These are phyloP conservation scores for Chlamydomonas incerta DNA, from an alignment of 139 green algal genomes.

Conservation along the genomic window DNA sequence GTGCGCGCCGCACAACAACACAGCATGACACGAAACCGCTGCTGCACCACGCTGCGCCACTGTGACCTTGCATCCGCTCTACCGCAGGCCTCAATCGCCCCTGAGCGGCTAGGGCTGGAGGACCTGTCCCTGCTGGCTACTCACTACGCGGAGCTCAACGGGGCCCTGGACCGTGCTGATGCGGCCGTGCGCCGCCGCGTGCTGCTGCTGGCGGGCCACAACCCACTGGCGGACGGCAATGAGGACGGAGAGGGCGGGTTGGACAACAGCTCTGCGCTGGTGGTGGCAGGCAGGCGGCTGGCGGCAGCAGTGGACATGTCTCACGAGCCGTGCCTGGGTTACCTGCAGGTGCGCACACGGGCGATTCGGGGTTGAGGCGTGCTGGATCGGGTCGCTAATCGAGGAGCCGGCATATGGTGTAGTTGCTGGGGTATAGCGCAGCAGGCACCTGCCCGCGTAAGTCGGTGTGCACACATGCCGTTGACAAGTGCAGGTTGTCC, in stretches of 20 bases:
- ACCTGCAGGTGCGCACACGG: not conserved
- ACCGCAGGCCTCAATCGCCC: not conserved
- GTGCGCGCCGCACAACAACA: not conserved
- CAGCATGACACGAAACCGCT: too few relatives aligned
- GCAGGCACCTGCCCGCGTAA: too few relatives aligned
- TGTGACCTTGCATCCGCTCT: too few relatives aligned
- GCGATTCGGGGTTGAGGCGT: too few relatives aligned
- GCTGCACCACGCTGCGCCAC: too few relatives aligned
- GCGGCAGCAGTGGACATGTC: not conserved
- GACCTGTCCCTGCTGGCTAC: not conserved
- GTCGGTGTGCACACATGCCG: too few relatives aligned
- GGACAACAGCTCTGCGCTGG: not conserved
- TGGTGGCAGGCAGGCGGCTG: not conserved
- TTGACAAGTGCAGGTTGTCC: slow-evolving; percentile 6
- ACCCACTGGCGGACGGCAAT: slow-evolving; percentile 2
- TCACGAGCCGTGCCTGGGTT: not conserved
- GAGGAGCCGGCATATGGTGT: too few relatives aligned
- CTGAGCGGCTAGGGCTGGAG: slow-evolving; percentile 4
- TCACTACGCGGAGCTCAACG: slow-evolving; percentile 15
- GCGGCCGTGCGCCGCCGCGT: slow-evolving; percentile 11
- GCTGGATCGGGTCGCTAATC: too few relatives aligned
- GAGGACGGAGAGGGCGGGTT: too few relatives aligned
- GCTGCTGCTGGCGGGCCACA: not conserved
- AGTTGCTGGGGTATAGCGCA: too few relatives aligned
- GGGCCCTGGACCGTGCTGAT: not conserved